phyloP scores from a whole-genome alignment of 257 asterid genomes.

The Buddleja alternifolia region DNA sequence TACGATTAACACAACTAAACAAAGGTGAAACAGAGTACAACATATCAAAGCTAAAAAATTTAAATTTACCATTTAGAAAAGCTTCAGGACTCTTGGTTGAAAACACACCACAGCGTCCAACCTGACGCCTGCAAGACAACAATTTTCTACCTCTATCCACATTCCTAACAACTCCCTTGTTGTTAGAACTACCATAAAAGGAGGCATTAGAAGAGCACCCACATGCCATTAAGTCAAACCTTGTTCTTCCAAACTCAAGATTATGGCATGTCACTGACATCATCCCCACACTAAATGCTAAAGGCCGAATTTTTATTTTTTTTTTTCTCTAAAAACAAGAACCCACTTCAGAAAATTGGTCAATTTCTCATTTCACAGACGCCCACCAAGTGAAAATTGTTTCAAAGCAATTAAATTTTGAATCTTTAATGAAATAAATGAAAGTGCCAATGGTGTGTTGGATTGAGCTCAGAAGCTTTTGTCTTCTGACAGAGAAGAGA shows the following conservation, averaged over 20 bases:
- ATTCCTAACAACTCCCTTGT: conserved; percentile 51
- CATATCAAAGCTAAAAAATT: neutral
- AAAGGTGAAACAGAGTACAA: neutral
- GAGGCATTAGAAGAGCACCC: conserved; percentile 77
- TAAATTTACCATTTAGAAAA: conserved; percentile 57
- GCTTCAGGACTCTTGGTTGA: conserved; percentile 70
- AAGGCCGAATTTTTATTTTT: conserved; percentile 26
- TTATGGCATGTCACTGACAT: conserved; percentile 72
- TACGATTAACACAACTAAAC: neutral
- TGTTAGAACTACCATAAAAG: conserved; percentile 39
- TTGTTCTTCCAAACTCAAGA: conserved; percentile 66
- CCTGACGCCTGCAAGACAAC: conserved; percentile 53
- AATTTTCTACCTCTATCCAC: conserved; percentile 50
- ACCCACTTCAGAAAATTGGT: conserved; percentile 47
- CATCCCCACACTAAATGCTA: conserved; percentile 42
- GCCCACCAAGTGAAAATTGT: conserved; percentile 21
- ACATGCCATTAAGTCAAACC: conserved; percentile 62
- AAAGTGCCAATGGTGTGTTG: conserved; percentile 24
- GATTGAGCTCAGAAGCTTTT: conserved; percentile 13
- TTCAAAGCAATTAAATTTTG: conserved; percentile 4
- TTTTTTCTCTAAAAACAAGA: conserved; percentile 36
- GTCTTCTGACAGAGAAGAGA: conserved; percentile 15
- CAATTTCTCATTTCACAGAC: conserved; percentile 32
- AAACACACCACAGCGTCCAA: conserved; percentile 57
- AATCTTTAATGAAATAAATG: conserved; percentile 14